A percentile compares a stretch with the other conserved stretches of the same genome.
Evolutionary conservation across 148 eudicot species (phyloP).

Genomic region (Bassia scoparia): DNA sequence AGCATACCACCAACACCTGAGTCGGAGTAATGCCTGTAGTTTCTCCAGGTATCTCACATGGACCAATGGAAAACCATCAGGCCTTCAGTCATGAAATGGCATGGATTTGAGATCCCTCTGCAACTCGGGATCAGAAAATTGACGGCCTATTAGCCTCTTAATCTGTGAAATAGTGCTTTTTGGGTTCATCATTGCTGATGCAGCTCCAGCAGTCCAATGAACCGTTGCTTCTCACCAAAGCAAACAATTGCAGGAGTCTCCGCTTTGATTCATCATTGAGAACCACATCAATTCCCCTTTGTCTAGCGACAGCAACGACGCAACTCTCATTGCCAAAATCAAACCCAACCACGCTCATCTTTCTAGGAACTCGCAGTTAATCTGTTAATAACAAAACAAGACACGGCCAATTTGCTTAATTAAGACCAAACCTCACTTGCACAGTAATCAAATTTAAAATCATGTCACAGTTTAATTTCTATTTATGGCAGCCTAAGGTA

Average conservation of each 20-base stretch:
- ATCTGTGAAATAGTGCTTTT: slow-evolving; percentile 86
- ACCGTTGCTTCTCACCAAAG: slow-evolving; percentile 95
- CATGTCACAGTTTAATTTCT: too few relatives aligned
- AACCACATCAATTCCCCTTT: slow-evolving; percentile 92
- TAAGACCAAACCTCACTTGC: not conserved
- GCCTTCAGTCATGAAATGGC: slow-evolving; percentile 85
- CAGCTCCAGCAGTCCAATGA: slow-evolving; percentile 92
- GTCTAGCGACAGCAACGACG: slow-evolving; percentile 97
- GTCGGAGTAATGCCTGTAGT: slow-evolving; percentile 63
- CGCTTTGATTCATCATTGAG: slow-evolving; percentile 94
- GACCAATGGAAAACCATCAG: slow-evolving; percentile 87
- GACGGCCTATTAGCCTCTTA: slow-evolving; percentile 74
- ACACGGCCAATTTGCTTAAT: not conserved
- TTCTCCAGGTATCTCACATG: slow-evolving; percentile 76
- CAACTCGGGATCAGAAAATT: slow-evolving; percentile 74
- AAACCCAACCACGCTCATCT: slow-evolving; percentile 95
- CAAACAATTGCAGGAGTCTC: slow-evolving; percentile 91
- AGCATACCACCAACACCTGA: slow-evolving; percentile 83
- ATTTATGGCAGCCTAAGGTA: too few relatives aligned
- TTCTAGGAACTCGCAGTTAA: slow-evolving; percentile 9
- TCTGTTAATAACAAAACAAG: slow-evolving; percentile 7
- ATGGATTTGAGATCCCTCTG: slow-evolving; percentile 63
- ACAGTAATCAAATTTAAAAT: not conserved
- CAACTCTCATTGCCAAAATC: slow-evolving; percentile 91
- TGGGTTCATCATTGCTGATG: slow-evolving; percentile 92